A percentile compares a stretch with the other conserved stretches of the same genome.
These are phyloP conservation scores for Phoma sp. DNA, from an alignment of 2,329 filamentous ascomycete genomes.

Conservation along the genomic window DNA sequence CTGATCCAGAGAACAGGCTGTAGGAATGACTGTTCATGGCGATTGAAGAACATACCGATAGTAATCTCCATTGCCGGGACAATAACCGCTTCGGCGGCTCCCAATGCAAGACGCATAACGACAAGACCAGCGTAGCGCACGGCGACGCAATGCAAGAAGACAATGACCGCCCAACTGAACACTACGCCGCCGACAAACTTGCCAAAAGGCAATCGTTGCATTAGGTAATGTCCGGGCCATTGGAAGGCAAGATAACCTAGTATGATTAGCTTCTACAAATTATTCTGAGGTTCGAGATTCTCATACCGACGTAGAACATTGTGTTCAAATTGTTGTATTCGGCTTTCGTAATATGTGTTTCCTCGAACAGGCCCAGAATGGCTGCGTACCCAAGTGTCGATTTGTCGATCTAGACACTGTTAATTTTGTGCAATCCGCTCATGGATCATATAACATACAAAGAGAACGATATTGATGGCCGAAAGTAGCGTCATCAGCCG, in stretches of 20 bases:
- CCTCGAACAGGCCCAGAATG: constrained; percentile 1
- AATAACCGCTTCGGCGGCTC: background rate
- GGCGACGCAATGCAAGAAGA: background rate
- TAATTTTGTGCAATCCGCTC: too few relatives aligned
- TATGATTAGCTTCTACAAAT: too few relatives aligned
- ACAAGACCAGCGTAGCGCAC: constrained; percentile 2
- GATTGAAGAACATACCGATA: constrained; percentile 6
- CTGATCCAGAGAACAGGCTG: constrained; percentile 2
- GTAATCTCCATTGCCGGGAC: constrained; percentile 7
- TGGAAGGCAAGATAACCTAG: constrained; percentile 6
- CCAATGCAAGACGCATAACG: constrained; percentile 1
- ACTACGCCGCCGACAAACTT: background rate
- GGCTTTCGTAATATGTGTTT: constrained; percentile 1
- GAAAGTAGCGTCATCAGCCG: too few relatives aligned
- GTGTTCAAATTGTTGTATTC: constrained; percentile 7
- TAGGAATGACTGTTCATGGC: background rate
- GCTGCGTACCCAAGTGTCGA: constrained; percentile 3
- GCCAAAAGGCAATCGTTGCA: constrained; percentile 3
- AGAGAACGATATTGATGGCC: too few relatives aligned
- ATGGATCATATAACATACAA: too few relatives aligned
- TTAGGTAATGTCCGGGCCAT: constrained; percentile 4
- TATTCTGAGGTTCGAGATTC: background rate
- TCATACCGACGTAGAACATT: constrained; percentile 3
- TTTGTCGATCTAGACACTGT: constrained; percentile 5
- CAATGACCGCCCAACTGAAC: constrained; percentile 5